These are phyloP conservation scores for Aspergillus cejpii DNA, from an alignment of 2,329 filamentous ascomycete genomes.

Conservation along the genomic window DNA sequence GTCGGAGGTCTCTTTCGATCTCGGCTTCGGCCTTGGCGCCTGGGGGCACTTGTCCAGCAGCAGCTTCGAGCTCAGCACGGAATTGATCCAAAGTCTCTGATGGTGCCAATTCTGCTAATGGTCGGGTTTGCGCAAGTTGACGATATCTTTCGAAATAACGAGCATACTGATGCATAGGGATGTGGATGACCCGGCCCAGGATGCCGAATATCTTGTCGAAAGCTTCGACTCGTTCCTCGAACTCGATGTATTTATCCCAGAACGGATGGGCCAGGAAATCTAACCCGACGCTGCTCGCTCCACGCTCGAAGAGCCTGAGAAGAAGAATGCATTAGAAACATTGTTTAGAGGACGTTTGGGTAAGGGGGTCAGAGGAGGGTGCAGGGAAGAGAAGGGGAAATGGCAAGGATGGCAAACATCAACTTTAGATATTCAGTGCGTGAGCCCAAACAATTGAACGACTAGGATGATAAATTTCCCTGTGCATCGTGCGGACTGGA, in stretches of 20 bases:
- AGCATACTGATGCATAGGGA: constrained; percentile 93
- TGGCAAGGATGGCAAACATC: constrained; percentile 45
- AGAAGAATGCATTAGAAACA: constrained; percentile 37
- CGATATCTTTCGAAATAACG: constrained; percentile 91
- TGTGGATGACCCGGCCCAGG: constrained; percentile 71
- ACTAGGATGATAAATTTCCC: constrained; percentile 26
- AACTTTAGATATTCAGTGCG: constrained; percentile 34
- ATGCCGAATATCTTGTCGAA: constrained; percentile 81
- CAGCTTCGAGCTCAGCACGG: constrained; percentile 61
- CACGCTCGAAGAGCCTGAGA: constrained; percentile 82
- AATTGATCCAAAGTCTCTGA: constrained; percentile 62
- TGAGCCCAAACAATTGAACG: constrained; percentile 37
- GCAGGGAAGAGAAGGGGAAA: constrained; percentile 31
- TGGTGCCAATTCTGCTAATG: constrained; percentile 65
- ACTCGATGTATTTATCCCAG: constrained; percentile 98
- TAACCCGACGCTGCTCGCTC: constrained; percentile 72
- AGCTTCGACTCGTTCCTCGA: constrained; percentile 82
- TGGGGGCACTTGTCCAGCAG: constrained; percentile 38
- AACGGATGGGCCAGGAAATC: constrained; percentile 94
- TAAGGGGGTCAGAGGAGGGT: constrained; percentile 27
- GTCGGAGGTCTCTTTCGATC: constrained; percentile 72
- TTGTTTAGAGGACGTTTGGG: constrained; percentile 8
- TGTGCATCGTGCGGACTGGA: constrained; percentile 33
- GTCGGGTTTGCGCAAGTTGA: constrained; percentile 63
- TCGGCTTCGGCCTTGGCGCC: constrained; percentile 62